Evolutionary conservation across 345 rosid genomes (phyloP).

Genomic region (Noccaea bulbosa): DNA sequence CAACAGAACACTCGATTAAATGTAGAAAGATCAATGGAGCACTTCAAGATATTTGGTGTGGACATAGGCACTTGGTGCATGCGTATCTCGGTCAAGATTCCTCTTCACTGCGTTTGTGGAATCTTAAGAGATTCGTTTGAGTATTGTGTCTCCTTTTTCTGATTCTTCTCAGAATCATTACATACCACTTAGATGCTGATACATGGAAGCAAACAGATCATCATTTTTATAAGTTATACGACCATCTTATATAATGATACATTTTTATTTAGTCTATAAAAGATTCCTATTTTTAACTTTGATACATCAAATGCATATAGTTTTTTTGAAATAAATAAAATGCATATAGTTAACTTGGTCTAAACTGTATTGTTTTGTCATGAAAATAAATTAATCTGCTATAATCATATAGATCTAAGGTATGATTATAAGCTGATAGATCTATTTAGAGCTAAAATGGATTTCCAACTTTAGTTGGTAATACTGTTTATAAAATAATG

Average conservation of each 20-base stretch:
- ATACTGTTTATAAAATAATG: background rate
- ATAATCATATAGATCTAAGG: background rate
- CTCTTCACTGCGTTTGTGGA: conserved; percentile 44
- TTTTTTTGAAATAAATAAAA: background rate
- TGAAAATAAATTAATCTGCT: background rate
- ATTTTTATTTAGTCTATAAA: background rate
- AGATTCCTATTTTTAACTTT: background rate
- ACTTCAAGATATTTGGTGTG: conserved; percentile 30
- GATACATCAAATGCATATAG: background rate
- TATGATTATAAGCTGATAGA: background rate
- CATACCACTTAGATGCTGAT: conserved; percentile 21
- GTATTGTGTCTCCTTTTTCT: conserved; percentile 6
- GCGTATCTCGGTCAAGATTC: conserved; percentile 45
- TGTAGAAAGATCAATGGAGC: conserved; percentile 34
- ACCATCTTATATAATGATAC: background rate
- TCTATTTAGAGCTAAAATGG: background rate
- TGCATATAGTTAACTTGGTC: background rate
- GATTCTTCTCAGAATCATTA: conserved; percentile 40
- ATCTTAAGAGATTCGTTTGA: conserved; percentile 36
- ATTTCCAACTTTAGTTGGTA: background rate
- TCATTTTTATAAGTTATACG: background rate
- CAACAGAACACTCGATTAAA: conserved; percentile 33
- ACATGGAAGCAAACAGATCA: background rate
- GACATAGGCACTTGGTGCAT: conserved; percentile 40
- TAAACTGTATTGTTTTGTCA: background rate